Conservation (phyloP, 345 rosid genomes). For the Euphorbia peplus region DNA sequence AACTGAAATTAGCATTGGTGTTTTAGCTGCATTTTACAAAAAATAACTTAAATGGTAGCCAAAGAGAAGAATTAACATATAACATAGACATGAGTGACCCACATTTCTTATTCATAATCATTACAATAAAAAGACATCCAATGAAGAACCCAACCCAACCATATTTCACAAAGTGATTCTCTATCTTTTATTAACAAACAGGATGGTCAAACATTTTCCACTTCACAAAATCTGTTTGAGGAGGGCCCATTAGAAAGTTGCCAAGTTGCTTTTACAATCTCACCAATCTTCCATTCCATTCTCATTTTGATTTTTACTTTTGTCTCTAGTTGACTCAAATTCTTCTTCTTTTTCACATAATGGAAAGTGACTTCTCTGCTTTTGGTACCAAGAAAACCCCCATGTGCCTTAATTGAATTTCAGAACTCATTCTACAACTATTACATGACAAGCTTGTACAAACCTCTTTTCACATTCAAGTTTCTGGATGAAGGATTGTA, state of each 20-base stretch:
- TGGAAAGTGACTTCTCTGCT: background rate
- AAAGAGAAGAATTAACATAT: background rate
- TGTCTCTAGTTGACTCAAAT: background rate
- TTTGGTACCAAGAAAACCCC: background rate
- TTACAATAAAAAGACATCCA: slow-evolving; percentile 7
- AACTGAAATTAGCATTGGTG: too few species aligned
- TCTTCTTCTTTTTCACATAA: background rate
- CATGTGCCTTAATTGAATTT: too few species aligned
- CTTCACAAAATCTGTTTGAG: slow-evolving; percentile 21
- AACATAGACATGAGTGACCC: background rate
- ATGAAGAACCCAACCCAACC: background rate
- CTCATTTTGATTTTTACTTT: too few species aligned
- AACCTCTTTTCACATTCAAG: background rate
- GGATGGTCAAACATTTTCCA: slow-evolving; percentile 9
- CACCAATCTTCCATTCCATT: background rate
- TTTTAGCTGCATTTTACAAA: too few species aligned
- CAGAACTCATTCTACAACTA: background rate
- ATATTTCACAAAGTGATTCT: background rate
- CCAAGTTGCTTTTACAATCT: background rate
- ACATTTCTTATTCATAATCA: background rate
- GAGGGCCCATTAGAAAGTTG: slow-evolving; percentile 7
- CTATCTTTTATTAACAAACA: background rate
- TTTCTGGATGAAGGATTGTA: background rate
- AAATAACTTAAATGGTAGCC: background rate
- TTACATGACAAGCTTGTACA: background rate